Evolutionary conservation across 192 early-diverging fungal genomes (phyloP), one percentile per base, ranked within the genome.

Genomic region (Podila clonocystis): DNA sequence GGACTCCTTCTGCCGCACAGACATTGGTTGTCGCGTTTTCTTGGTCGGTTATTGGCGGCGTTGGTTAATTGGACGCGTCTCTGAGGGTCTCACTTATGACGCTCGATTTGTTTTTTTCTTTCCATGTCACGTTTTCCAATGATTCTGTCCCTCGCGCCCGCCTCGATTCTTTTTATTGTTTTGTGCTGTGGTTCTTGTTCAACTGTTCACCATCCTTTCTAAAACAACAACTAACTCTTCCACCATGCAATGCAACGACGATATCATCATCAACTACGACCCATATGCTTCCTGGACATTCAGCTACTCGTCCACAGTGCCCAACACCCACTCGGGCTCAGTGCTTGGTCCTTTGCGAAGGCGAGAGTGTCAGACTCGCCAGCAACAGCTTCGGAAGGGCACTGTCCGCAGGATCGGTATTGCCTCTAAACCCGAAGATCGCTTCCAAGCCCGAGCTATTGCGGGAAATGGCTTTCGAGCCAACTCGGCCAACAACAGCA

Each of bases 341-440:
- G 60, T 79, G 19, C 59, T 79, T 0, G 70, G 70, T 0, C 69
- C 69, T 0, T 24, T 79, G 22, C 61, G 70, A 45, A 79, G 63
- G 31, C 70, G 76, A 1, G 76, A 79, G 30, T 79, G 67, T 38
- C 69, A 72, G 48, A 72, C 76, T 29, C 76, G 76, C 5, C 76
- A 79, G 24, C 76, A 79, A 24, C 70, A 78, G 58, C 28, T 78
- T 63, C 58, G 75, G 30, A 38, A 50, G 20, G 64, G 70, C 7
- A 72, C 65, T 19, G 34, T 62, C 4, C 65, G 76, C 36, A 49
- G 76, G 12, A 79, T 68, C 30, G 70, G 76, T 11, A 62, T 60
- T 29, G 22, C 65, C 28, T 41, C 65, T 48, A 58, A 55, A 50
- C 65, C 24, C 6, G 57, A 72, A 48, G 59, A 63, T n/a, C 58